These are phyloP conservation scores for Kodamaea fungicola DNA, from an alignment of 1,139 yeast species.

Conservation along the genomic window DNA sequence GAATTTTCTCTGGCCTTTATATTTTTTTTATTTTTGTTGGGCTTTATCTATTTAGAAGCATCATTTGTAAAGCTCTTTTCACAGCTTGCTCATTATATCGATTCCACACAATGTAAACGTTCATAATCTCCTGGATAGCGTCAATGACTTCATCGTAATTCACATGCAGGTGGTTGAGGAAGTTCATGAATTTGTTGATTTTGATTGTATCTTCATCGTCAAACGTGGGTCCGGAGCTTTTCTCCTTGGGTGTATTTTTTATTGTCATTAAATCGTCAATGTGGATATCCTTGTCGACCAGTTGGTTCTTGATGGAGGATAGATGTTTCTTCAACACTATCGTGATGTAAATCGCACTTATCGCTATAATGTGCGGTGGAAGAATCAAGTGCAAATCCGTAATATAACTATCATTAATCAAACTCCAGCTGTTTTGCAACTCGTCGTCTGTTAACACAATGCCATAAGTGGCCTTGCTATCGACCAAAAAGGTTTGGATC, in stretches of 20 bases:
- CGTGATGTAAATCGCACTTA: constrained; percentile 74
- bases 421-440: constrained; percentile 81
- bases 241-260: constrained; percentile 5
- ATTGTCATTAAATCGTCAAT: constrained; percentile 39
- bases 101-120: constrained; percentile 82
- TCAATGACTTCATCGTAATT: constrained; percentile 75
- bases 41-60: constrained; percentile 32
- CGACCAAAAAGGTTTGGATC: constrained; percentile 45
- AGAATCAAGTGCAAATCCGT: constrained; percentile 79
- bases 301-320: constrained; percentile 16
- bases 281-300: constrained; percentile 22
- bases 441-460: constrained; percentile 60
- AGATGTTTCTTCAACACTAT: constrained; percentile 52
- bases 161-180: constrained; percentile 71
- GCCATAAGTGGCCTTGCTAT: constrained; percentile 24
- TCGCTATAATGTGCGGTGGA: constrained; percentile 91
- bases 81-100: constrained; percentile 62
- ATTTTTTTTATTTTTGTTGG: background rate
- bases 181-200: constrained; percentile 54
- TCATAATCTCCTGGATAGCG: constrained; percentile 76
- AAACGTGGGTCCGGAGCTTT: constrained; percentile 13
- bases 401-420: constrained; percentile 84
- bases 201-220: constrained; percentile 40
- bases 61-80: constrained; percentile 39
- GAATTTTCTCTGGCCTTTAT: background rate